These are phyloP conservation scores for Lichtheimia ornata DNA, from an alignment of 371 early-diverging fungal species.

Conservation along the genomic window DNA sequence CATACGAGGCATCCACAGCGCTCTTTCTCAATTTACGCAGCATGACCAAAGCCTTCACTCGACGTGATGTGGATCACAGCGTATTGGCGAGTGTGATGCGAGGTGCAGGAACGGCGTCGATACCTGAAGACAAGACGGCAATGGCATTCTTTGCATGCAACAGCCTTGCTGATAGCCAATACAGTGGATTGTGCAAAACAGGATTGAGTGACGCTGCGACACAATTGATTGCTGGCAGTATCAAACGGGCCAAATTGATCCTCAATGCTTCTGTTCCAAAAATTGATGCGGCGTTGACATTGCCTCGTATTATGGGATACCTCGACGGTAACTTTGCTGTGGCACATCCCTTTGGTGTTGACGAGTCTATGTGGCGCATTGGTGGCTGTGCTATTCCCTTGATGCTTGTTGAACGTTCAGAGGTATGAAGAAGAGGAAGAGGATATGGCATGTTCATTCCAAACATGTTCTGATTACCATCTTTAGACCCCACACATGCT, in stretches of 20 bases:
- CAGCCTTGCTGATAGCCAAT: constrained; percentile 45
- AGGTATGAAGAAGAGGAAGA: constrained; percentile 23
- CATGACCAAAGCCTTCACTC: constrained; percentile 30
- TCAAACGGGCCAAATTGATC: constrained; percentile 35
- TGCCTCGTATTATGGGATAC: constrained; percentile 46
- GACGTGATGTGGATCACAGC: constrained; percentile 38
- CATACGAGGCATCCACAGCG: constrained; percentile 65
- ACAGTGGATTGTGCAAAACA: constrained; percentile 38
- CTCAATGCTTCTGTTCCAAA: constrained; percentile 67
- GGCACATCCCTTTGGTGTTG: constrained; percentile 60
- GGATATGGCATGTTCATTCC: neutral
- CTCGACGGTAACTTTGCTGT: constrained; percentile 58
- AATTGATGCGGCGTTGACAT: constrained; percentile 51
- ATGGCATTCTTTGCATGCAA: constrained; percentile 70
- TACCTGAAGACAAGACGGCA: constrained; percentile 61
- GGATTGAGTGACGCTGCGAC: constrained; percentile 38
- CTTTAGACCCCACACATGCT: constrained; percentile 56
- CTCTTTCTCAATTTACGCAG: constrained; percentile 56
- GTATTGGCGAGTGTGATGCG: constrained; percentile 59
- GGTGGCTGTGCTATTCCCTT: constrained; percentile 72
- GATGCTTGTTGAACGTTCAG: constrained; percentile 61
- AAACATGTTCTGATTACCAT: neutral
- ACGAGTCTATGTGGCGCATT: constrained; percentile 75
- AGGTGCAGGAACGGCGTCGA: constrained; percentile 43
- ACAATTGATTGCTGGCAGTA: constrained; percentile 18